These are phyloP conservation scores for Lipomyces starkeyi DNA, from an alignment of 805 yeast species.

Conservation along the genomic window DNA sequence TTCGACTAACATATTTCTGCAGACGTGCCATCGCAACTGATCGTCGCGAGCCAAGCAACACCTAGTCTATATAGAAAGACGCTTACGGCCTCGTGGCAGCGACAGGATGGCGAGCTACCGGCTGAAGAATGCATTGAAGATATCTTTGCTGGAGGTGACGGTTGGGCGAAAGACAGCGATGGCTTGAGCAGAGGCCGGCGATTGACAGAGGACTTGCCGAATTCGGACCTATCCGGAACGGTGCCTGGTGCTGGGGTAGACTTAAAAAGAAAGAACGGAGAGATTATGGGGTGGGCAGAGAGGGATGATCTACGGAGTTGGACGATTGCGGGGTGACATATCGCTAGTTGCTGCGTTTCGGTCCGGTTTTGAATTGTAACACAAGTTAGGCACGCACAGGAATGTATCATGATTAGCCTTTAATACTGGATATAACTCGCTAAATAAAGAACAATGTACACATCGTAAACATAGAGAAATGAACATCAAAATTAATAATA, in stretches of 20 bases:
- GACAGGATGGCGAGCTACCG: constrained; percentile 40
- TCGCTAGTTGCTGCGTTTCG: not conserved
- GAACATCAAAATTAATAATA: not conserved
- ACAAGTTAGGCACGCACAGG: not conserved
- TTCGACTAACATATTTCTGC: not conserved
- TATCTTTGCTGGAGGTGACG: constrained; percentile 73
- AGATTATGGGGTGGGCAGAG: constrained; percentile 32
- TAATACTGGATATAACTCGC: not conserved
- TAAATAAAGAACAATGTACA: not conserved
- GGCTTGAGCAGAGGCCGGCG: constrained; percentile 8
- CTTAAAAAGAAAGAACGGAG: constrained; percentile 23
- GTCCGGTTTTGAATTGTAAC: not conserved
- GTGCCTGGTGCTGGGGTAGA: constrained; percentile 31
- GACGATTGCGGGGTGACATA: constrained; percentile 9
- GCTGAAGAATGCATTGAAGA: constrained; percentile 78
- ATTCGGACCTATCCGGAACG: constrained; percentile 54
- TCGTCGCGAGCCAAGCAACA: constrained; percentile 6
- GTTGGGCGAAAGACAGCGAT: constrained; percentile 47
- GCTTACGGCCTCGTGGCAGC: constrained; percentile 37
- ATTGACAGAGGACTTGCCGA: constrained; percentile 66
- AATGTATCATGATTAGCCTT: not conserved
- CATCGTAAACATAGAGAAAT: not conserved
- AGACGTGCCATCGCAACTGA: constrained; percentile 11
- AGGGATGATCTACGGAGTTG: constrained; percentile 35
- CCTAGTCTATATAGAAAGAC: constrained; percentile 36